A percentile compares a stretch with the other conserved stretches of the same genome.
These are phyloP conservation scores for Closterium sp. DNA, from an alignment of 139 green algal genomes.

Conservation along the genomic window DNA sequence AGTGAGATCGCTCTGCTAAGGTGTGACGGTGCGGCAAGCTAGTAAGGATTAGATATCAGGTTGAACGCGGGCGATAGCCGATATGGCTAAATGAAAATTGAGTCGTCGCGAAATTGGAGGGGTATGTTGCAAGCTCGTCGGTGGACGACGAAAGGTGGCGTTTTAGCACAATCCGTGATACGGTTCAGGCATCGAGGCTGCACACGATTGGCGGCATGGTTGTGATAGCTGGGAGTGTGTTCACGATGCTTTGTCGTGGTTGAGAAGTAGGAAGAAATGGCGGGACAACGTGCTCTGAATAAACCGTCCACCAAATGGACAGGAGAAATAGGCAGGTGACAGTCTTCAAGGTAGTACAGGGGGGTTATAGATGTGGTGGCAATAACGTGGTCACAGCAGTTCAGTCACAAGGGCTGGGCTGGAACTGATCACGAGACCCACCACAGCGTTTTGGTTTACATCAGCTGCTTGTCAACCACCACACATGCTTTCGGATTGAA, in stretches of 20 bases:
- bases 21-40: background rate
- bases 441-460: no score
- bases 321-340: background rate
- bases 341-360: background rate
- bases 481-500: background rate
- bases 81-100: no score
- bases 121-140: background rate
- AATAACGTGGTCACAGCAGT: background rate
- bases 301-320: background rate
- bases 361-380: background rate
- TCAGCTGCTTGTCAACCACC: background rate
- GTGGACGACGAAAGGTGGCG: background rate
- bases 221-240: background rate
- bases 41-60: no score
- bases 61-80: no score
- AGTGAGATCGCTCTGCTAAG: background rate
- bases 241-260: background rate
- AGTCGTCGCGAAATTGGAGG: no score
- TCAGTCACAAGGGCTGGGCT: no score
- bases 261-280: background rate
- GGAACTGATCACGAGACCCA: no score
- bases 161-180: no score
- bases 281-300: background rate
- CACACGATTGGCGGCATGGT: background rate
- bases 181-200: background rate